A percentile compares a stretch with the other conserved stretches of the same genome.
phyloP scores from a whole-genome alignment of 2,329 filamentous ascomycete genomes.

The Triangularia verruculosa region DNA sequence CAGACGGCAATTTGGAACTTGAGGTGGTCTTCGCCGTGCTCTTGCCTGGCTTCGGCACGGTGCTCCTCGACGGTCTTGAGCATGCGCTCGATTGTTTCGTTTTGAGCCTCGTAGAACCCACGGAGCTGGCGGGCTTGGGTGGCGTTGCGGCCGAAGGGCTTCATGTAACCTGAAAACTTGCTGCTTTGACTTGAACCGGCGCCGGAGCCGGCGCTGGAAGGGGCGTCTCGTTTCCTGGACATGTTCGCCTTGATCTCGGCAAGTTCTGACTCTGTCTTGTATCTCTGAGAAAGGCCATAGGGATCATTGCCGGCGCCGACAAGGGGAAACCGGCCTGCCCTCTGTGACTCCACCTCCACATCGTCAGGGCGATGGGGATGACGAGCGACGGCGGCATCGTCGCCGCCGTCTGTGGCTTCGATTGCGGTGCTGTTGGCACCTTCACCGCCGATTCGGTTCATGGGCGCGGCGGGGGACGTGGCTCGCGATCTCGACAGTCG shows the following conservation, averaged over 20 bases:
- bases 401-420: conserved; percentile 23
- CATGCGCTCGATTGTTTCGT: conserved; percentile 88
- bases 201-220: conserved; percentile 6
- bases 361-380: conserved; percentile 36
- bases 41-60: conserved; percentile 73
- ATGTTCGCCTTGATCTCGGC: conserved; percentile 76
- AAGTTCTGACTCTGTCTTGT: conserved; percentile 77
- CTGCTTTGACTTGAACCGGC: conserved; percentile 19
- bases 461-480: background rate
- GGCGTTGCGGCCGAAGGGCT: conserved; percentile 33
- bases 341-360: conserved; percentile 53
- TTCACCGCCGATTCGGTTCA: background rate
- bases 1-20: conserved; percentile 66
- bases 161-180: conserved; percentile 30
- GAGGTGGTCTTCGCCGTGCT: conserved; percentile 77
- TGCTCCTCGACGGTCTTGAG: conserved; percentile 94
- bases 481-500: conserved; percentile 14
- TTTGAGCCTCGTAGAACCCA: conserved; percentile 85
- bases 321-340: conserved; percentile 50
- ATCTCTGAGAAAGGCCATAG: conserved; percentile 70
- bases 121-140: conserved; percentile 49
- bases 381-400: conserved; percentile 23
- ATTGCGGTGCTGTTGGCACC: conserved; percentile 27
- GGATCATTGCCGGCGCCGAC: conserved; percentile 71
- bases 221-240: conserved; percentile 66